Evolutionary conservation across 352 stramenopile genomes (phyloP).

Genomic region (Globisporangium sylvaticum): DNA sequence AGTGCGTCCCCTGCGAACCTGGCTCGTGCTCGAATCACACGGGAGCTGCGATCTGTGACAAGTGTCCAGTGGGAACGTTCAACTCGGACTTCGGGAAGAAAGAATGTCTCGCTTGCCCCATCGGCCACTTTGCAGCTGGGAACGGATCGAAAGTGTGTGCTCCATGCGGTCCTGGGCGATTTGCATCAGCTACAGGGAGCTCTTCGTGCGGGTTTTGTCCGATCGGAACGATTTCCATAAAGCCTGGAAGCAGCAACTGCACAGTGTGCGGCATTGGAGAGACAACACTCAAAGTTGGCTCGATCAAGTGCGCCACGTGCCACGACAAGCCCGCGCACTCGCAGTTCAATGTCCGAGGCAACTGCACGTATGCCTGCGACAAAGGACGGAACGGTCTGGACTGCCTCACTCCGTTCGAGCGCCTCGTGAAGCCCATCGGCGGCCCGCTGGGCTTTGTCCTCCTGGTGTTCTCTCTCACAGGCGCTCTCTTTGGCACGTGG

Average conservation of each 20-base stretch:
- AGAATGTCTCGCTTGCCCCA: conserved; percentile 51
- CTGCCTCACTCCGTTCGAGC: conserved; percentile 82
- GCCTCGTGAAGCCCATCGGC: conserved; percentile 75
- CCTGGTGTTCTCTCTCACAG: conserved; percentile 52
- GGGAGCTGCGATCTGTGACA: conserved; percentile 41
- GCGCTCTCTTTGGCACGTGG: conserved; percentile 59
- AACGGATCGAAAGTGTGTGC: conserved; percentile 50
- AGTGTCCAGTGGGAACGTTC: conserved; percentile 55
- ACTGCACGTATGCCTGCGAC: conserved; percentile 78
- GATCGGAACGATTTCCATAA: conserved; percentile 52
- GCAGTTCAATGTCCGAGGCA: conserved; percentile 70
- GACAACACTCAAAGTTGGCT: conserved; percentile 51
- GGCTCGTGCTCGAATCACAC: conserved; percentile 51
- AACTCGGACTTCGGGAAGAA: conserved; percentile 70
- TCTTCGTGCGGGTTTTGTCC: conserved; percentile 49
- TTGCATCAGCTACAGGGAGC: conserved; percentile 38
- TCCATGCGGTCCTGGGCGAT: conserved; percentile 55
- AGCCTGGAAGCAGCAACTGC: conserved; percentile 49
- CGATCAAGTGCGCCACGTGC: conserved; percentile 46
- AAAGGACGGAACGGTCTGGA: conserved; percentile 75
- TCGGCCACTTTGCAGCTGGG: conserved; percentile 46
- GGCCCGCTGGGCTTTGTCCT: conserved; percentile 71
- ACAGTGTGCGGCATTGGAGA: conserved; percentile 72
- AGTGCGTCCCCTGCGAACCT: conserved; percentile 65
- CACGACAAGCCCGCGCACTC: conserved; percentile 63